A percentile compares a stretch with the other conserved stretches of the same genome.
Conservation (phyloP, 352 stramenopile genomes). For the Globisporangium yorkense region DNA sequence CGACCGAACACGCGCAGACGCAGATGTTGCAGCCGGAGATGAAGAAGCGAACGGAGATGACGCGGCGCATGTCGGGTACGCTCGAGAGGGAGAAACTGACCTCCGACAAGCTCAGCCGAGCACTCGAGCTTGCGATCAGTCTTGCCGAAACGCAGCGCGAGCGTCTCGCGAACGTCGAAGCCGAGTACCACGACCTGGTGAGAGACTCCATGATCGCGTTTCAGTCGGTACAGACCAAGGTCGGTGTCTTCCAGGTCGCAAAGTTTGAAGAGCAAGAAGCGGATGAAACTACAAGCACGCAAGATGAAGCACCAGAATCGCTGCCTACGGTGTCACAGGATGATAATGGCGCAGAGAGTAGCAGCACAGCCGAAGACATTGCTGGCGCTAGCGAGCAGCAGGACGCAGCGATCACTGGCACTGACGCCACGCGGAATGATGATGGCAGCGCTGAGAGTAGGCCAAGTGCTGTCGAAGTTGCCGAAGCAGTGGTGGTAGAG, state of each 20-base stretch:
- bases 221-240: conserved; percentile 13
- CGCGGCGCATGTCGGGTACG: conserved; percentile 50
- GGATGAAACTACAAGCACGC: neutral
- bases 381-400: neutral
- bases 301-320: neutral
- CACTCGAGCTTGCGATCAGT: conserved; percentile 39
- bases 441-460: neutral
- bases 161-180: conserved; percentile 32
- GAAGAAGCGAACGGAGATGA: conserved; percentile 29
- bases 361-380: neutral
- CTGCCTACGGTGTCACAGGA: neutral
- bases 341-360: neutral
- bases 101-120: conserved; percentile 37
- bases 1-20: conserved; percentile 40
- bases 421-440: neutral
- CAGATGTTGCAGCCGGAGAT: conserved; percentile 48
- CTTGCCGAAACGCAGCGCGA: conserved; percentile 29
- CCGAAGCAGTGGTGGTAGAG: neutral
- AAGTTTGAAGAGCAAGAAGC: conserved; percentile 13
- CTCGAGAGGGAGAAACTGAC: conserved; percentile 53
- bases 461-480: neutral
- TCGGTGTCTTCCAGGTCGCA: conserved; percentile 27
- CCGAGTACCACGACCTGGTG: conserved; percentile 51
- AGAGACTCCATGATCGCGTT: conserved; percentile 25
- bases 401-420: neutral